Conservation (phyloP, 306 rosid genomes). For the Fagus sylvatica region DNA sequence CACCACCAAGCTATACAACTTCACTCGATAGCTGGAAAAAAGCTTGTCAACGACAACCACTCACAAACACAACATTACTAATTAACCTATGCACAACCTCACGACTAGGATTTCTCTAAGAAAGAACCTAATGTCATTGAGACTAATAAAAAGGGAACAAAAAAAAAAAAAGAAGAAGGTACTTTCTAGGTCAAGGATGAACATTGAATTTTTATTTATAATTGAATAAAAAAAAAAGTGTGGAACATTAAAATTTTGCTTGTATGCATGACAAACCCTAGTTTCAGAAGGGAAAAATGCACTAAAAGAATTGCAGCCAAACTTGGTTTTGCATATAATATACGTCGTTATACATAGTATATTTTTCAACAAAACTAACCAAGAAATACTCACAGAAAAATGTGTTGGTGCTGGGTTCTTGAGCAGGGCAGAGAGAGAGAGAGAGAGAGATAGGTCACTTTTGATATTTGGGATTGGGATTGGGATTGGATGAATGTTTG, state of each 20-base stretch:
- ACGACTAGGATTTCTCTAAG: neutral
- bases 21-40: slow-evolving; percentile 23
- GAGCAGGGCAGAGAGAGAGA: slow-evolving; percentile 12
- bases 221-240: too few species aligned
- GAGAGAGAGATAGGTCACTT: slow-evolving; percentile 2
- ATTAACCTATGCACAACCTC: neutral
- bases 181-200: too few species aligned
- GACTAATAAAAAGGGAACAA: too few species aligned
- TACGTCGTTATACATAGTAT: neutral
- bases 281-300: too few species aligned
- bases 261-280: too few species aligned
- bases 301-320: too few species aligned
- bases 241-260: too few species aligned
- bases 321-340: neutral
- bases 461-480: neutral
- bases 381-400: slow-evolving; percentile 46
- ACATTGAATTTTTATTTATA: too few species aligned
- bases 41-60: slow-evolving; percentile 11
- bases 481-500: slow-evolving; percentile 30
- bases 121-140: neutral
- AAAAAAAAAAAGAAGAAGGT: too few species aligned
- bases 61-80: slow-evolving; percentile 2
- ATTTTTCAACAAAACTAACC: neutral
- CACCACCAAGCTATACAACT: slow-evolving; percentile 38
- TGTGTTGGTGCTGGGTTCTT: slow-evolving; percentile 36